Evolutionary conservation across 805 yeast species (phyloP).

Genomic region (Torulaspora maleeae): DNA sequence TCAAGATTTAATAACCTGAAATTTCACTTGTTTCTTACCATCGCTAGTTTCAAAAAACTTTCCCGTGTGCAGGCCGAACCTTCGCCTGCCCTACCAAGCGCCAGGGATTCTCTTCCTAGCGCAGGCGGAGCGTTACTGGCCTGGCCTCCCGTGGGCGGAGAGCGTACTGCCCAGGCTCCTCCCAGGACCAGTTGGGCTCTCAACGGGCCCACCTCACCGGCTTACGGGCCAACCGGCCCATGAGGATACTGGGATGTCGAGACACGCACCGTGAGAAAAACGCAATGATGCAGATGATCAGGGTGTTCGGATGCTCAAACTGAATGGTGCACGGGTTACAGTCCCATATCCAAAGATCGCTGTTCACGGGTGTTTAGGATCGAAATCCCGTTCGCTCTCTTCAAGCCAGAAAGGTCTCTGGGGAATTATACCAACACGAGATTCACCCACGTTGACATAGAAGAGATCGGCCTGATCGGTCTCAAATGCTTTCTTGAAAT

Average conservation of each 20-base stretch:
- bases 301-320: not conserved
- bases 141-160: not conserved
- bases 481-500: conserved; percentile 29
- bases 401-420: conserved; percentile 28
- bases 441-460: conserved; percentile 7
- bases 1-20: not conserved
- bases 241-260: not conserved
- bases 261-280: not conserved
- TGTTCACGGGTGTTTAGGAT: not conserved
- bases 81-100: too few relatives aligned
- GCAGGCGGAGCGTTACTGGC: not conserved
- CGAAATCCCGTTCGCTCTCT: not conserved
- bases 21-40: conserved; percentile 4
- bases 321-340: not conserved
- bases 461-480: conserved; percentile 26
- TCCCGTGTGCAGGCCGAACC: not conserved
- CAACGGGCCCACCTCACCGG: not conserved
- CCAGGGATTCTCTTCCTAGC: not conserved
- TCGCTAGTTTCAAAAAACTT: conserved; percentile 3
- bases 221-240: too few relatives aligned
- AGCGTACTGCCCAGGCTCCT: not conserved
- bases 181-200: not conserved
- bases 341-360: not conserved
- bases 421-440: conserved; percentile 17
- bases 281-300: not conserved